A percentile compares a stretch with the other conserved stretches of the same genome.
Evolutionary conservation across 345 rosid genomes (phyloP).

Genomic region (Ceriops zippeliana): DNA sequence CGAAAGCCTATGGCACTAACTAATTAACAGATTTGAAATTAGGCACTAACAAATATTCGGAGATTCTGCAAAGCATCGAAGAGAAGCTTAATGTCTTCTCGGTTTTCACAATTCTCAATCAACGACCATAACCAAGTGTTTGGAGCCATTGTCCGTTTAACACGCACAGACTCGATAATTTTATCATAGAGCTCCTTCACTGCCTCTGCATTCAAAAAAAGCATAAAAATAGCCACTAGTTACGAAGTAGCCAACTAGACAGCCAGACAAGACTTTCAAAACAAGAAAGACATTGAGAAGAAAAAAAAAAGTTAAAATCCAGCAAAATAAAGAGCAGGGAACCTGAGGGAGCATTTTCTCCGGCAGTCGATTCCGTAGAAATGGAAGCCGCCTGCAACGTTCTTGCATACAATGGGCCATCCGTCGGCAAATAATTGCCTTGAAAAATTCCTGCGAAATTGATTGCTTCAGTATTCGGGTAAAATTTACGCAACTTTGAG

Average conservation of each 20-base stretch:
- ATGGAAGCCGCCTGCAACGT: slow-evolving; percentile 28
- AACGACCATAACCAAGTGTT: slow-evolving; percentile 82
- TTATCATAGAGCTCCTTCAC: slow-evolving; percentile 69
- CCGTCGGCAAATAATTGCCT: slow-evolving; percentile 22
- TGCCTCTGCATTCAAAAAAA: slow-evolving; percentile 40
- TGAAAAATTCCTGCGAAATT: slow-evolving; percentile 15
- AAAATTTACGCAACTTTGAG: not conserved
- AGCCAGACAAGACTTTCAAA: not conserved
- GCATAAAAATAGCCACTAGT: not conserved
- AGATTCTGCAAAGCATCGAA: slow-evolving; percentile 58
- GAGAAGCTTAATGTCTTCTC: slow-evolving; percentile 67
- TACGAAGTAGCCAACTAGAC: not conserved
- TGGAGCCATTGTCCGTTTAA: slow-evolving; percentile 66
- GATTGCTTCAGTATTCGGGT: not conserved
- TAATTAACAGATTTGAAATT: slow-evolving; percentile 1
- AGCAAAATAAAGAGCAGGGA: slow-evolving; percentile 2
- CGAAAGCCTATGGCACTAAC: not conserved
- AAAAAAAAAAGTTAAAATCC: not conserved
- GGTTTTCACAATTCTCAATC: slow-evolving; percentile 60
- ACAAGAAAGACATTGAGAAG: not conserved
- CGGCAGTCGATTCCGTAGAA: slow-evolving; percentile 32
- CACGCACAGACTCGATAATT: slow-evolving; percentile 56
- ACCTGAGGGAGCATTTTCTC: slow-evolving; percentile 47
- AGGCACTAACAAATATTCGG: slow-evolving; percentile 66
- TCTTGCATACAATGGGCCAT: slow-evolving; percentile 17